Percentiles rank a stretch among this genome's conserved stretches.
phyloP scores from a whole-genome alignment of 2,329 filamentous ascomycete species.

The Microcyclospora pomicola region DNA sequence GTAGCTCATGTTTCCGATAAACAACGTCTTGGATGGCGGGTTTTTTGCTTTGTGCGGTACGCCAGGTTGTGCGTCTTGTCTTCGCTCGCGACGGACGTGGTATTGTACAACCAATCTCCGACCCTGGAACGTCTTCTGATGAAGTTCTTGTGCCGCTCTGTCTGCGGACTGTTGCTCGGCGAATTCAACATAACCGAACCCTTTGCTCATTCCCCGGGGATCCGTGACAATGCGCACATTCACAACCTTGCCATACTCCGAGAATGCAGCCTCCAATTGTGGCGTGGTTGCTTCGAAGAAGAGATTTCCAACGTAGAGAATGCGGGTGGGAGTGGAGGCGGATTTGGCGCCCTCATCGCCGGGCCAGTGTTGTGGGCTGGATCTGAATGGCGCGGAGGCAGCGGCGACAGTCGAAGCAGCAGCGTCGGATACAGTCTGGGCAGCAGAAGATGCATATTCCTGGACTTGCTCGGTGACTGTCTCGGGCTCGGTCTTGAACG shows the following conservation, averaged over 20 bases:
- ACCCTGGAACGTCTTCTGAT: conserved; percentile 49
- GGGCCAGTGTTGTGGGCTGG: background rate
- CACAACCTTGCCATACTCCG: conserved; percentile 42
- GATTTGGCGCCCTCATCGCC: too few relatives aligned
- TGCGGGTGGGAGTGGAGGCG: conserved; percentile 25
- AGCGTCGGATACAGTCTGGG: conserved; percentile 7
- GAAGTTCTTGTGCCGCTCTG: conserved; percentile 42
- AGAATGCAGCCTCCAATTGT: conserved; percentile 46
- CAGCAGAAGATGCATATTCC: conserved; percentile 7
- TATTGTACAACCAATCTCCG: conserved; percentile 51
- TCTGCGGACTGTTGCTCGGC: conserved; percentile 38
- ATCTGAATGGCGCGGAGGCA: background rate
- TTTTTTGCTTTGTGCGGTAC: conserved; percentile 13
- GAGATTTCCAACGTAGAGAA: conserved; percentile 54
- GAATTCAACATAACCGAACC: conserved; percentile 56
- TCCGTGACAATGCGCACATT: conserved; percentile 46
- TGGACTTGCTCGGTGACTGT: conserved; percentile 3
- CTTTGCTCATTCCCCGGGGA: conserved; percentile 51
- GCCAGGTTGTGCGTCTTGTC: background rate
- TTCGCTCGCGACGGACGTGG: conserved; percentile 23
- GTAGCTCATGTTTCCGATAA: conserved; percentile 75
- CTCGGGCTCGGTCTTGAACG: conserved; percentile 8
- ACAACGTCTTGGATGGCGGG: conserved; percentile 52
- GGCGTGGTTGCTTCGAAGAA: conserved; percentile 53
- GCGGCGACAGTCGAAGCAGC: conserved; percentile 7